Conservation (phyloP, 139 green algal species). For the Asterochloris erici region DNA sequence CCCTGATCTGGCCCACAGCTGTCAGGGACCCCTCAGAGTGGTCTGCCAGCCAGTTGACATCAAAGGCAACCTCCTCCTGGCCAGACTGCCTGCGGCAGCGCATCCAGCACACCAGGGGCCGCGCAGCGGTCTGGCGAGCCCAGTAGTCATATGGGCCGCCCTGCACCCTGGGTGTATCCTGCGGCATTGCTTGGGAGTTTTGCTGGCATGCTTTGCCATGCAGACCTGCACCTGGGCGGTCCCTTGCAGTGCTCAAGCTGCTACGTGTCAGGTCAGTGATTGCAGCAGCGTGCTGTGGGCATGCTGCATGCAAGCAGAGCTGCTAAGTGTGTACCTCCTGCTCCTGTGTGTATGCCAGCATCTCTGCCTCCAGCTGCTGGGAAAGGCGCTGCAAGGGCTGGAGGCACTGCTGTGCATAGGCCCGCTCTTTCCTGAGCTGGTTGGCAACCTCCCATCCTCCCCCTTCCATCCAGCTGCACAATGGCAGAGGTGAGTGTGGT, state of each 20-base stretch:
- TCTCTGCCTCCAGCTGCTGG: not conserved
- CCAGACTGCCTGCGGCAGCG: not conserved
- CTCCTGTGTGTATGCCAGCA: not conserved
- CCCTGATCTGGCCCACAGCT: slow-evolving; percentile 1
- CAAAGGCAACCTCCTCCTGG: not conserved
- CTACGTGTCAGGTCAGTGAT: not conserved
- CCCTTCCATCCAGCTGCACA: slow-evolving; percentile 8
- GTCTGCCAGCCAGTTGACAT: not conserved
- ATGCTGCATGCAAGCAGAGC: not conserved
- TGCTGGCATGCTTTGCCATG: not conserved
- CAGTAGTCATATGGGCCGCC: not conserved
- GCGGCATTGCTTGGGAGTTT: not conserved
- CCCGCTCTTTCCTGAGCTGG: not conserved
- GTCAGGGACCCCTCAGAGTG: not conserved
- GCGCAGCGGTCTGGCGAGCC: not conserved
- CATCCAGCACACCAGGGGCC: not conserved
- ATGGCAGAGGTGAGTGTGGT: too few species aligned
- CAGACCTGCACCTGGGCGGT: too few species aligned
- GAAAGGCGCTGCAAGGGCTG: not conserved
- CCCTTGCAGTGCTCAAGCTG: not conserved
- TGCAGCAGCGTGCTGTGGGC: not conserved
- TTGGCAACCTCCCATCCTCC: not conserved
- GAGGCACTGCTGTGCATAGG: not conserved
- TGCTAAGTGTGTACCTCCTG: not conserved
- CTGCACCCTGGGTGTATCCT: not conserved